Conservation (phyloP, 2,329 filamentous ascomycete species). For the Penicillium sp. region DNA sequence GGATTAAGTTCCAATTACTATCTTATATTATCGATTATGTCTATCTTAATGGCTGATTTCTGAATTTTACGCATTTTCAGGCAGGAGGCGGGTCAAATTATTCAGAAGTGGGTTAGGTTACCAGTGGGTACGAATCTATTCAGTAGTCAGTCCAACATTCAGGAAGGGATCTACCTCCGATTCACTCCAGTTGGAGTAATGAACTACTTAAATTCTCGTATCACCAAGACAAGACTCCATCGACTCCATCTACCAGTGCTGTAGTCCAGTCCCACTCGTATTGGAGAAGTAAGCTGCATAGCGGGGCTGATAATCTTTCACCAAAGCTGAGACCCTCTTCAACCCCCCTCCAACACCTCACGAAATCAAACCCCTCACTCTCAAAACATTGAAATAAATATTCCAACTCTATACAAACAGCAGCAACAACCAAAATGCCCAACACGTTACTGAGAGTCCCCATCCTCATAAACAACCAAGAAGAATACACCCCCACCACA, state of each 20-base stretch:
- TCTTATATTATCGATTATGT: too few relatives aligned
- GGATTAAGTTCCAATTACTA: too few relatives aligned
- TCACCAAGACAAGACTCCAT: neutral
- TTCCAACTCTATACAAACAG: neutral
- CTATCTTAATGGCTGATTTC: too few relatives aligned
- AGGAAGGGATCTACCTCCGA: neutral
- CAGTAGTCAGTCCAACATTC: neutral
- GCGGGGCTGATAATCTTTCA: neutral
- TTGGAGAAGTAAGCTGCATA: neutral
- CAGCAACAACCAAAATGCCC: slow-evolving; percentile 5
- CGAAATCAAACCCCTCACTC: neutral
- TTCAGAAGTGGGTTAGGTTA: too few relatives aligned
- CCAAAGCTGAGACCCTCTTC: neutral
- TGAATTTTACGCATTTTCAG: too few relatives aligned
- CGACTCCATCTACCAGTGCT: neutral
- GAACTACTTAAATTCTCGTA: neutral
- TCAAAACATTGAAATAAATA: neutral
- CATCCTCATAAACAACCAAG: slow-evolving; percentile 41
- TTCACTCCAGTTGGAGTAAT: neutral
- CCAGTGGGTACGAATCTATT: neutral
- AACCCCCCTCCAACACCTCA: neutral
- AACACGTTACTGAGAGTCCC: slow-evolving; percentile 28
- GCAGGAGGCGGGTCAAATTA: too few relatives aligned
- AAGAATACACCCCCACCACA: slow-evolving; percentile 31
- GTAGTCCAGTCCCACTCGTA: neutral